Base-by-base conservation (phyloP, 2,329 filamentous ascomycete species). In the Trichoderma sp. region DNA sequence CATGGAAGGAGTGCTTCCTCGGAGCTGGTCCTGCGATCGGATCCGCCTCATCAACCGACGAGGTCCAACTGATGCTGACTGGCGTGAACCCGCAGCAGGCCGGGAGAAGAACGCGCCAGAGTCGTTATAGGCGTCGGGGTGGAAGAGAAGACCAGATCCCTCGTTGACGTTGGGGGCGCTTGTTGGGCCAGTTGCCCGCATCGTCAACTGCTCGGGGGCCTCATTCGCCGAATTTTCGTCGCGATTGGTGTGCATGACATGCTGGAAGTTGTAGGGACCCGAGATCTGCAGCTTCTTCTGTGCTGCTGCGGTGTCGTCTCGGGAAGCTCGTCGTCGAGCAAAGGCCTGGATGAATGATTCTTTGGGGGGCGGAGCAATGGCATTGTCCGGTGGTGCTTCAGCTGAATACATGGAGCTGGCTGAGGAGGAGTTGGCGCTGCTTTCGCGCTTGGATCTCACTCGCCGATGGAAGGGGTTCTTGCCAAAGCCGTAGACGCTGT, bases 221-320 rank as follows among this genome's bases (percentile, higher is more conserved):
- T 75, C 33, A 16, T 60, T 45, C 31, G 33, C 84, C 4, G 86
- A 82, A 3, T 88, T 75, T 67, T 87, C 84, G 35, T 91, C 87
- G 64, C 87, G 87, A 14, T 86, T 84, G 14, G 88, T 90, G 80
- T 92, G 90, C 4, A 89, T 87, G 41, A 93, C 86, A 81, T 93
- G 91, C 80, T 92, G 90, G 76, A 93, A 93, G 84, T 92, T 92
- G 82, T 91, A 92, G 3, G 91, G 91, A 1, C 85, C 88, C 1
- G 91, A 93, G 72, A 93, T 93, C 72, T 88, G 87, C 67, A 88
- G 80, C 77, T 85, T 87, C 79, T 82, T 88, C 71, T 81, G 78
- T 69, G 78, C 68, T n/a, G 69, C 67, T 14, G 41, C 71, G 65
- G 79, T 76, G 31, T 85, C 83, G 62, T 85, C 83, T 24, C 83